A percentile compares a stretch with the other conserved stretches of the same genome.
Conservation (phyloP, 1,284 basidiomycete genomes). For the Cutaneotrichosporon arboriforme region DNA sequence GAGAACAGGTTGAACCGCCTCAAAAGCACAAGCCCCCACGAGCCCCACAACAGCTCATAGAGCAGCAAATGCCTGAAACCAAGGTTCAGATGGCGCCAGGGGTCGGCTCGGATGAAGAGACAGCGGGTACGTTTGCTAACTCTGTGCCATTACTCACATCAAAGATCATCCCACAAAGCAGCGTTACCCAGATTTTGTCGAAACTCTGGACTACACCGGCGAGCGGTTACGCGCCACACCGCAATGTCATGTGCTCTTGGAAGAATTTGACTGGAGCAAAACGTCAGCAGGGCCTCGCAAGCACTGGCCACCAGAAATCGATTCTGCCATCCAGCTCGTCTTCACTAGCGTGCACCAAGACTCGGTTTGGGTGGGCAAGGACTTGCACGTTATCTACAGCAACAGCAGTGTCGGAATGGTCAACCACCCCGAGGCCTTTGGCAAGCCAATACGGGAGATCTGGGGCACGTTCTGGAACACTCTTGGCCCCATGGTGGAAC, state of each 20-base stretch:
- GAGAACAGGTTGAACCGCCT: too few relatives aligned
- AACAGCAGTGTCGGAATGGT: conserved; percentile 22
- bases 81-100: too few relatives aligned
- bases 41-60: too few relatives aligned
- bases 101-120: too few relatives aligned
- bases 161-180: too few relatives aligned
- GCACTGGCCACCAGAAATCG: conserved; percentile 6
- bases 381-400: conserved; percentile 14
- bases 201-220: too few relatives aligned
- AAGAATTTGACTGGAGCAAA: conserved; percentile 31
- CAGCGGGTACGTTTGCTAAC: too few relatives aligned
- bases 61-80: too few relatives aligned
- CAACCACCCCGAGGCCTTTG: conserved; percentile 30
- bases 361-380: background rate
- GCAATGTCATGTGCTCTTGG: conserved; percentile 23
- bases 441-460: conserved; percentile 21
- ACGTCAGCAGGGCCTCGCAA: conserved; percentile 27
- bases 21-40: too few relatives aligned
- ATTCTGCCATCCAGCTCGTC: background rate
- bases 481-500: conserved; percentile 20
- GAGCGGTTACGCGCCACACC: too few relatives aligned
- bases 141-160: too few relatives aligned
- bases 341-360: conserved; percentile 1
- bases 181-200: too few relatives aligned
- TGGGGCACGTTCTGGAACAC: conserved; percentile 29